Evolutionary conservation across 352 stramenopile species (phyloP), one percentile per base, ranked within the genome.

Genomic region (Albugo laibachii): DNA sequence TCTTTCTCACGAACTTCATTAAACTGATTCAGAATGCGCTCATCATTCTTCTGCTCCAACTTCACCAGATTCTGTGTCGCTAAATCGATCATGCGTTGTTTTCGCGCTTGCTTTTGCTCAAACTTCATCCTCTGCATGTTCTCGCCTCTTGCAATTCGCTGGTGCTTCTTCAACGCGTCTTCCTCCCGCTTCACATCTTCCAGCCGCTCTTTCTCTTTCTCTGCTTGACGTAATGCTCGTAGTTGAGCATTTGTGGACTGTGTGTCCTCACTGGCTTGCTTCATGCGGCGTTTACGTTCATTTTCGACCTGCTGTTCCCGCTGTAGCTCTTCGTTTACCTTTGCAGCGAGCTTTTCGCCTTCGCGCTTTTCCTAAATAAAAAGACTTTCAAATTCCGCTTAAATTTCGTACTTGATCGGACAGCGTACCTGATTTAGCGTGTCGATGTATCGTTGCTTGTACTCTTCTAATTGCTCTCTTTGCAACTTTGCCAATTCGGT

Each of bases 71-170:
- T 82, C 16, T 83, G 63, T 13, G 67, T 71, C 21, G 68, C 77
- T 47, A 84, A 57, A 42, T 91, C 72, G 40, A 91, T 86, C 77
- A 91, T 87, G 15, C 70, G 71, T 52, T 86, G 72, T 46, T 86
- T 86, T 41, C 72, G 59, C 31, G 71, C 60, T 34, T 81, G 67
- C 0, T 66, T 52, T 27, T 65, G 61, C 14, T 69, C 67, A 35
- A 69, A 64, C 44, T 85, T 86, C 34, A 77, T 58, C 2, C 56
- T 55, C 34, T 79, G 63, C 19, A 87, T 48, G 43, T 67, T 58
- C 16, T 83, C 59, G 10, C 76, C 69, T 48, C 81, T 82, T 11
- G 64, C 59, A 35, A 78, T 66, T 3, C 72, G 68, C 36, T 66
- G 45, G 37, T 71, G 61, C 27, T 85, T 86, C 45, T 92, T 85